A percentile compares a stretch with the other conserved stretches of the same genome.
phyloP scores from a whole-genome alignment of 495 filamentous ascomycete genomes.

The Jackrogersella minutella region DNA sequence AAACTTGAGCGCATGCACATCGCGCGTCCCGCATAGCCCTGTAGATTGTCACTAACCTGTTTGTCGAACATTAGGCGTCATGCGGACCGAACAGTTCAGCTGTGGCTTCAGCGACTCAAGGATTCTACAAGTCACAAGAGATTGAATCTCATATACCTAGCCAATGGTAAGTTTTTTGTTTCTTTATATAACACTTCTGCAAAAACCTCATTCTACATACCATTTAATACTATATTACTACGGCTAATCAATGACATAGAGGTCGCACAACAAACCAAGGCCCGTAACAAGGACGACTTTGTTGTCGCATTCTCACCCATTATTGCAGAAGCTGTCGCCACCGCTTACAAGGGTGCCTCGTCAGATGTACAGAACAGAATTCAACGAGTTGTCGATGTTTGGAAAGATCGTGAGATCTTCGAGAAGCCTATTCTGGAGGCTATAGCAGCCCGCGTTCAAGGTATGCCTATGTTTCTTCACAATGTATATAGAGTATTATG shows the following conservation, averaged over 20 bases:
- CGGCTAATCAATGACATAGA: constrained; percentile 63
- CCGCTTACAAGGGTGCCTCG: constrained; percentile 85
- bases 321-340: constrained; percentile 83
- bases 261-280: constrained; percentile 93
- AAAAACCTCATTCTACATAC: too few relatives aligned
- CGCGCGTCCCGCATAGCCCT: not conserved
- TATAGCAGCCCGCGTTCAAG: constrained; percentile 80
- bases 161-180: constrained; percentile 73
- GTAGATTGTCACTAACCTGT: constrained; percentile 26
- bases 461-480: constrained; percentile 52
- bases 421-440: constrained; percentile 76
- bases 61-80: constrained; percentile 69
- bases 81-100: constrained; percentile 83
- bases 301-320: constrained; percentile 87
- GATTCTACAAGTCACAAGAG: constrained; percentile 84
- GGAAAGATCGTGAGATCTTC: constrained; percentile 89
- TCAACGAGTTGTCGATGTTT: constrained; percentile 89
- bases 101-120: constrained; percentile 89
- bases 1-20: constrained; percentile 12
- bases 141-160: constrained; percentile 91
- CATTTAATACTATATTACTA: too few relatives aligned
- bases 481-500: not conserved
- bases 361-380: constrained; percentile 87
- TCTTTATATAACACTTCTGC: not conserved
- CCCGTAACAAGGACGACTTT: constrained; percentile 89